A percentile compares a stretch with the other conserved stretches of the same genome.
phyloP scores from a whole-genome alignment of 1,284 basidiomycete species.

The Ustilago lituana region DNA sequence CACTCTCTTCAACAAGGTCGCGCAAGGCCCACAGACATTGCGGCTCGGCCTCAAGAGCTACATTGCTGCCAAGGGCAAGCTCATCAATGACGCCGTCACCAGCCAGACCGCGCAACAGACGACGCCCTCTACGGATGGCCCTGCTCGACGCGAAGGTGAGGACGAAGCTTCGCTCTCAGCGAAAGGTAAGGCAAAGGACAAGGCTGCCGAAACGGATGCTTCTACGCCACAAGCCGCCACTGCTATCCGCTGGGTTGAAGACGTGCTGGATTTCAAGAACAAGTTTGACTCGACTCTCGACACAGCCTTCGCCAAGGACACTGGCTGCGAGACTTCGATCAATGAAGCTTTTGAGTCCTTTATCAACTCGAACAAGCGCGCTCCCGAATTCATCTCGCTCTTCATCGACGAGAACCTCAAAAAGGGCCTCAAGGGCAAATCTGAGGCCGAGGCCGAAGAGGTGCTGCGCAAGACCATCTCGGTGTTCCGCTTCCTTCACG shows the following conservation, averaged over 20 bases:
- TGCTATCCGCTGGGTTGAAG: slow-evolving; percentile 93
- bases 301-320: slow-evolving; percentile 78
- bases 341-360: slow-evolving; percentile 96
- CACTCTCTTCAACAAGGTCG: slow-evolving; percentile 79
- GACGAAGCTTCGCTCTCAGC: slow-evolving; percentile 2
- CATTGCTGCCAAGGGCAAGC: slow-evolving; percentile 79
- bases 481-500: slow-evolving; percentile 90
- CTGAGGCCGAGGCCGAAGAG: slow-evolving; percentile 86
- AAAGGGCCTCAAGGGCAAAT: slow-evolving; percentile 95
- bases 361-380: slow-evolving; percentile 86
- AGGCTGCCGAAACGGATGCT: slow-evolving; percentile 16
- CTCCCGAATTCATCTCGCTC: slow-evolving; percentile 93
- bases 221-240: slow-evolving; percentile 64
- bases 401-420: slow-evolving; percentile 98
- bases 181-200: slow-evolving; percentile 30
- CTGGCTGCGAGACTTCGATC: slow-evolving; percentile 79
- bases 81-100: slow-evolving; percentile 75
- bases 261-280: slow-evolving; percentile 89
- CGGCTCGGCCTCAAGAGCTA: slow-evolving; percentile 79
- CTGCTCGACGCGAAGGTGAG: slow-evolving; percentile 5
- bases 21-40: slow-evolving; percentile 73
- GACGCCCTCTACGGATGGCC: slow-evolving; percentile 19
- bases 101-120: slow-evolving; percentile 17
- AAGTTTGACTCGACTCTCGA: slow-evolving; percentile 83
- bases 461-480: slow-evolving; percentile 94